Conservation (phyloP, 306 rosid genomes). For the Benincasa hispida region DNA sequence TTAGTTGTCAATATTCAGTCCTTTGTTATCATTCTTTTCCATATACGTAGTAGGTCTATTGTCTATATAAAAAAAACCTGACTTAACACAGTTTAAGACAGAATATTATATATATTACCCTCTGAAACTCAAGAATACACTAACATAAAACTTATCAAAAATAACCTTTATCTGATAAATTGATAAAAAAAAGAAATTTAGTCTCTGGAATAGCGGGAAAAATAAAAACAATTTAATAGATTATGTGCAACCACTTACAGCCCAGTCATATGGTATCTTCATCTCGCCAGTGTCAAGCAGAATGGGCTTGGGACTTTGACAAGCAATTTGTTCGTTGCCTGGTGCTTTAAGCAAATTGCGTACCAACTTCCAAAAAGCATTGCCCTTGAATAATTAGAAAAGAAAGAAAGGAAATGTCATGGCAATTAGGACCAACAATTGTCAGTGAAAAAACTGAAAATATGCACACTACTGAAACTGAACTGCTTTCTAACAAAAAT, state of each 20-base stretch:
- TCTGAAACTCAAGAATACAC: no score
- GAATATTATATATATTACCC: no score
- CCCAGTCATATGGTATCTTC: slow-evolving; percentile 89
- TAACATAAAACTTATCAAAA: background rate
- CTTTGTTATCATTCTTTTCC: no score
- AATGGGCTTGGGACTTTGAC: slow-evolving; percentile 84
- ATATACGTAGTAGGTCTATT: no score
- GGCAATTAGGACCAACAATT: background rate
- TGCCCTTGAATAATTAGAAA: slow-evolving; percentile 43
- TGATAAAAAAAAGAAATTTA: background rate
- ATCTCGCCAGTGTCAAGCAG: slow-evolving; percentile 92
- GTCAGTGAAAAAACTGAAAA: background rate
- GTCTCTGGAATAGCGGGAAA: background rate
- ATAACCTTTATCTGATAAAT: no score
- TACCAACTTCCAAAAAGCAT: slow-evolving; percentile 70
- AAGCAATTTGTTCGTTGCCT: slow-evolving; percentile 48
- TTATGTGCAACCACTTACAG: slow-evolving; percentile 42
- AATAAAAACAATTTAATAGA: background rate
- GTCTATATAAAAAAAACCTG: no score
- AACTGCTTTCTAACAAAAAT: background rate
- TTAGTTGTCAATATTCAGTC: no score
- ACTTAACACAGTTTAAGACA: no score
- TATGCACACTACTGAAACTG: background rate
- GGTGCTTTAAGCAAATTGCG: slow-evolving; percentile 59
- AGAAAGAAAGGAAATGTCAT: slow-evolving; percentile 3